Evolutionary conservation across 805 yeast genomes (phyloP), one percentile per base, ranked within the genome.

Genomic region (Candida dajiaensis): DNA sequence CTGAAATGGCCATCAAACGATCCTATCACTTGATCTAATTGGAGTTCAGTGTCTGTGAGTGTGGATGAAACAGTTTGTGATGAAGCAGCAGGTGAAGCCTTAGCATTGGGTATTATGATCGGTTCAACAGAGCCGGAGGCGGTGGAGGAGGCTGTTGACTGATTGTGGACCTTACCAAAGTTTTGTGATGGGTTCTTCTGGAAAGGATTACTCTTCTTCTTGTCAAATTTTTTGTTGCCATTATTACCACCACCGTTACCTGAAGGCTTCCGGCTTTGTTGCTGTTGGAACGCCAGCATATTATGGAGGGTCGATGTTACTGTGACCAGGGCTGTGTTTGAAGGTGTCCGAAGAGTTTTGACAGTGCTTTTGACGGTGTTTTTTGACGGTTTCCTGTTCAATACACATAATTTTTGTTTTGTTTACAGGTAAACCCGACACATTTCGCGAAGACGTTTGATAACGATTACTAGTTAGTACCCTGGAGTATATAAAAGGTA

Each of bases 21-120:
- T 3, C 70, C 70, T 11, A 64, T 46, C 1, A 38, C 2, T 2
- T 26, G 12, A 19, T 59, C 61, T 10, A 42, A 38, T 7, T 46
- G 39, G 1, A 51, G 41, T 21, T 54, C 57, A 9, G 41, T 38
- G 5, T 26, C 18, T 11, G 47, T 28, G 35, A 31, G 28, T 33
- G 38, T 25, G 23, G 40, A 12, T 13, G 42, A n/a, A 31, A 38
- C 22, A 13, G 41, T 15, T 15, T 18, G 25, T 4, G 38, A 20
- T 19, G 40, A 28, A 23, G 41, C n/a, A n/a, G 21, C 18, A 18
- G 26, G 22, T 19, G 18, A 26, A 18, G 23, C 25, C 9, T 9
- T 18, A 23, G 36, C 13, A 20, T 23, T 28, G 7, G 18, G 12
- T 28, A 15, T 13, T 3, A 15, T 18, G 18, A 19, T 3, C 18